These are phyloP conservation scores for Rutidosis leptorrhynchoides DNA, from an alignment of 129 eudicot species.

Conservation along the genomic window DNA sequence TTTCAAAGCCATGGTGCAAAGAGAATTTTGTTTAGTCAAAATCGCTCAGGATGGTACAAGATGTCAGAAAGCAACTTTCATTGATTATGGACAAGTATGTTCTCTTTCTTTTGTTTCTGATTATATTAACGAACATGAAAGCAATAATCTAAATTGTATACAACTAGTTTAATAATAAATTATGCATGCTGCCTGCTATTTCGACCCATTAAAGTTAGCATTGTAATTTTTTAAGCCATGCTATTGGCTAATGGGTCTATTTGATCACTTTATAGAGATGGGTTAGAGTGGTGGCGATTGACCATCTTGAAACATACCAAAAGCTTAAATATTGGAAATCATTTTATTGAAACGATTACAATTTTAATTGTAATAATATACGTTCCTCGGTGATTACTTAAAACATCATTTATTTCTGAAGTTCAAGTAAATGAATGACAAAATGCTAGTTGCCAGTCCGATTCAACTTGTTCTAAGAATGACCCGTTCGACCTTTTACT, in stretches of 20 bases:
- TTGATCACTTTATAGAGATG: background rate
- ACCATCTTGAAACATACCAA: background rate
- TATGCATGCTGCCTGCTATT: background rate
- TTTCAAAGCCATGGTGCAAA: too few species aligned
- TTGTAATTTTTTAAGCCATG: background rate
- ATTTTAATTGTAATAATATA: background rate
- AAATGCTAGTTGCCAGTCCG: background rate
- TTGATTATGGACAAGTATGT: constrained; percentile 88
- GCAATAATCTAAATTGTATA: background rate
- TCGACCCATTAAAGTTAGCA: background rate
- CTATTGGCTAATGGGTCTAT: background rate
- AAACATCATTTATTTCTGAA: background rate
- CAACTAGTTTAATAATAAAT: background rate
- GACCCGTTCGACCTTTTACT: constrained; percentile 22
- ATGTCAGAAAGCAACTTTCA: constrained; percentile 83
- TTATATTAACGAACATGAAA: constrained; percentile 10
- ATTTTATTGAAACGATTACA: background rate
- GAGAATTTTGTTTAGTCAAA: too few species aligned
- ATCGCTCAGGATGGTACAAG: too few species aligned
- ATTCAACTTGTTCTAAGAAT: background rate
- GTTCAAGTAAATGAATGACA: background rate
- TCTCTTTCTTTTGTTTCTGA: constrained; percentile 14
- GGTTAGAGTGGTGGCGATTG: background rate
- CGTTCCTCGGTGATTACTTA: background rate
- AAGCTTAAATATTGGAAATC: background rate